phyloP scores from a whole-genome alignment of 2,329 filamentous ascomycete genomes.

The Colletotrichum lini region DNA sequence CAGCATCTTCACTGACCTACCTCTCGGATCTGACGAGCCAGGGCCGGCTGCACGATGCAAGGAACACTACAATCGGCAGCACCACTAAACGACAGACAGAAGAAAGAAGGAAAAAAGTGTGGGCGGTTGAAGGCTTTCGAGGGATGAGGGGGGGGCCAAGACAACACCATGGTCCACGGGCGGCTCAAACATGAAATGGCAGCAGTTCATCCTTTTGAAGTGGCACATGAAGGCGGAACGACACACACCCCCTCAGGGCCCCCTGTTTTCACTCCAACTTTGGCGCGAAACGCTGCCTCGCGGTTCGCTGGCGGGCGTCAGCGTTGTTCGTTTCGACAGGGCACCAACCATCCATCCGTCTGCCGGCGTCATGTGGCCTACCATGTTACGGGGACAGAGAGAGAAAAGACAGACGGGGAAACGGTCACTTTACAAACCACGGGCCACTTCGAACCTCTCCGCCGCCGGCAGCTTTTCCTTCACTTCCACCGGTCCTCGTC shows the following conservation, averaged over 20 bases:
- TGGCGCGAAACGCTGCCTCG: not conserved
- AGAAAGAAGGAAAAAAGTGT: too few relatives aligned
- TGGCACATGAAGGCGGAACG: not conserved
- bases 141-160: not conserved
- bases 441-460: not conserved
- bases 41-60: constrained; percentile 26
- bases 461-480: not conserved
- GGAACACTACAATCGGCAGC: constrained; percentile 12
- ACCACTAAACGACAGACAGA: not conserved
- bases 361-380: not conserved
- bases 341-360: too few relatives aligned
- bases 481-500: not conserved
- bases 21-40: not conserved
- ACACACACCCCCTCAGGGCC: too few relatives aligned
- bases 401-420: not conserved
- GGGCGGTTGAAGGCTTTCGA: too few relatives aligned
- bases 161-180: not conserved
- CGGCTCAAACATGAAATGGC: not conserved
- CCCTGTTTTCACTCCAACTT: too few relatives aligned
- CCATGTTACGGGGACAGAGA: not conserved
- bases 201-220: not conserved
- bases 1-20: not conserved
- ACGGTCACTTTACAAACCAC: not conserved
- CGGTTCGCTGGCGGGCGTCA: not conserved
- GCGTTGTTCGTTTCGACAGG: not conserved